phyloP scores from a whole-genome alignment of 148 eudicot genomes.

The Pouteria glomerata region DNA sequence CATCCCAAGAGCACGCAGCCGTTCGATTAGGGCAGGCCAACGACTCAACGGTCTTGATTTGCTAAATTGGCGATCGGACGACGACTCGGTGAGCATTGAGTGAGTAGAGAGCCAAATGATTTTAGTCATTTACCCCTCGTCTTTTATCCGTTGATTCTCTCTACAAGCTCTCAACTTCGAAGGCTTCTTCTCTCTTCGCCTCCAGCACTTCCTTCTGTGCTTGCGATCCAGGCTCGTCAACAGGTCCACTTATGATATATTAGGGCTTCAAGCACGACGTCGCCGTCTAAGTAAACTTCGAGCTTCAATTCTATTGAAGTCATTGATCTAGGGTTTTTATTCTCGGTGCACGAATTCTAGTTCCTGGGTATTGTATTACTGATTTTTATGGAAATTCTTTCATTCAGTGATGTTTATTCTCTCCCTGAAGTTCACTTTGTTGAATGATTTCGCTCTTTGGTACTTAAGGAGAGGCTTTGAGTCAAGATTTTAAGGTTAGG shows the following conservation, averaged over 20 bases:
- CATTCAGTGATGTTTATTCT: not conserved
- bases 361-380: not conserved
- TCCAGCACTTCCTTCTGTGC: not conserved
- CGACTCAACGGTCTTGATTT: no score
- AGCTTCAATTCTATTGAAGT: constrained; percentile 5
- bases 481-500: constrained; percentile 8
- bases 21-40: no score
- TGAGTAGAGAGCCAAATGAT: no score
- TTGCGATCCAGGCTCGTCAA: not conserved
- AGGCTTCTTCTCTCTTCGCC: not conserved
- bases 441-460: not conserved
- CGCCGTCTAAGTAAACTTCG: not conserved
- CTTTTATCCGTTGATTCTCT: no score
- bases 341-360: not conserved
- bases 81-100: no score
- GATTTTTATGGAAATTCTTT: not conserved
- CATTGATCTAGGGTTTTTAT: not conserved
- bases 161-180: not conserved
- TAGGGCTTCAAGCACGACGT: not conserved
- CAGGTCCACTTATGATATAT: no score
- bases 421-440: not conserved
- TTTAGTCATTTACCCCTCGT: no score
- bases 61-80: no score
- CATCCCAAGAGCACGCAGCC: no score
- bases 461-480: not conserved